These are phyloP conservation scores for Tolypocladium ophioglossoides DNA, from an alignment of 2,329 filamentous ascomycete genomes.

Conservation along the genomic window DNA sequence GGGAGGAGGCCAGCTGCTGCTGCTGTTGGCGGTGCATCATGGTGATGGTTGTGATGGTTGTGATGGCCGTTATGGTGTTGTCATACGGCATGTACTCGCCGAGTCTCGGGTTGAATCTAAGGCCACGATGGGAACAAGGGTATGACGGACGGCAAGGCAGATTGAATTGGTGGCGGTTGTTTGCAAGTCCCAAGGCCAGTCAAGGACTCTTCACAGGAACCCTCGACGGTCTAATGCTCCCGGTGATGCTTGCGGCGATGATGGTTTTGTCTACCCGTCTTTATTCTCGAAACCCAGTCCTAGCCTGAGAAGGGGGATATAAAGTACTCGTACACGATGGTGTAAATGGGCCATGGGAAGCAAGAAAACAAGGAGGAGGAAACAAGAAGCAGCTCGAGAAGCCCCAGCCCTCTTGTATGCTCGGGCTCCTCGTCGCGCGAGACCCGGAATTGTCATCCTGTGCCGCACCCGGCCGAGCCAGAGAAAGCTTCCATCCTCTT, in stretches of 20 bases:
- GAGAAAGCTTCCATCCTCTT: background rate
- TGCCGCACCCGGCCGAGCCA: constrained; percentile 2
- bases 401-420: constrained; percentile 9
- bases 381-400: constrained; percentile 2
- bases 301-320: background rate
- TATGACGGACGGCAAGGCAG: background rate
- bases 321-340: background rate
- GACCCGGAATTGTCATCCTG: constrained; percentile 1
- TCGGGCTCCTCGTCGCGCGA: background rate
- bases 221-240: background rate
- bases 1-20: background rate
- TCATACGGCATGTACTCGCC: background rate
- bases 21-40: constrained; percentile 3
- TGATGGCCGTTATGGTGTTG: background rate
- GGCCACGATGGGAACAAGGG: background rate
- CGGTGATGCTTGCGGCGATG: background rate
- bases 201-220: background rate
- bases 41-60: background rate
- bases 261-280: background rate
- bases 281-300: background rate
- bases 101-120: background rate
- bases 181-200: background rate
- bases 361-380: background rate
- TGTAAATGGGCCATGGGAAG: background rate
- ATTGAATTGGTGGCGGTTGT: background rate